Evolutionary conservation across 352 stramenopile species (phyloP).

Genomic region (Paralagenidium karlingii): DNA sequence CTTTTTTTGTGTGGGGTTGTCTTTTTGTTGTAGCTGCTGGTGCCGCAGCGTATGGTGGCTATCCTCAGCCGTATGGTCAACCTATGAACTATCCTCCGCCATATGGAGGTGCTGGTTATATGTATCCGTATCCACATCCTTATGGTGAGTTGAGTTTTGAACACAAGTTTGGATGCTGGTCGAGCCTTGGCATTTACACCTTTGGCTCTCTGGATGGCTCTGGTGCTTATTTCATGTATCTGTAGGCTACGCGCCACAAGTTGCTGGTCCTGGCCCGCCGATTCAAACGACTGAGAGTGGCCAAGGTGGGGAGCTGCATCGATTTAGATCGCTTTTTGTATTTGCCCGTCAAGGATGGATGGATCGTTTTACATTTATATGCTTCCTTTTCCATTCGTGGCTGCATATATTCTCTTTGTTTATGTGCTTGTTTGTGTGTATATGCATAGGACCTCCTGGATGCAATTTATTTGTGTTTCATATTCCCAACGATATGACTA

Average conservation of each 20-base stretch:
- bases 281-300: constrained; percentile 82
- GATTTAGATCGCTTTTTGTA: no score
- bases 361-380: no score
- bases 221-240: background rate
- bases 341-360: no score
- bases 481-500: constrained; percentile 96
- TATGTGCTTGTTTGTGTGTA: constrained; percentile 9
- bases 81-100: constrained; percentile 63
- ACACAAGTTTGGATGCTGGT: background rate
- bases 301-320: constrained; percentile 37
- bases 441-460: constrained; percentile 78
- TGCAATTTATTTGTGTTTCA: constrained; percentile 98
- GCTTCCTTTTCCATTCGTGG: no score
- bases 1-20: background rate
- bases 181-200: background rate
- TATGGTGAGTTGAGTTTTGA: constrained; percentile 30
- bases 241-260: constrained; percentile 68
- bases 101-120: constrained; percentile 64
- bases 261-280: constrained; percentile 70
- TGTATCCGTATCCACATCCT: constrained; percentile 76
- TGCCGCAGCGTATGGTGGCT: constrained; percentile 43
- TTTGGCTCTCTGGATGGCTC: background rate
- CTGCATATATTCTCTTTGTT: constrained; percentile 9
- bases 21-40: background rate
- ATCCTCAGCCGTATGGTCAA: constrained; percentile 64